phyloP scores from a whole-genome alignment of 139 green algal genomes.

The Closterium sp. region DNA sequence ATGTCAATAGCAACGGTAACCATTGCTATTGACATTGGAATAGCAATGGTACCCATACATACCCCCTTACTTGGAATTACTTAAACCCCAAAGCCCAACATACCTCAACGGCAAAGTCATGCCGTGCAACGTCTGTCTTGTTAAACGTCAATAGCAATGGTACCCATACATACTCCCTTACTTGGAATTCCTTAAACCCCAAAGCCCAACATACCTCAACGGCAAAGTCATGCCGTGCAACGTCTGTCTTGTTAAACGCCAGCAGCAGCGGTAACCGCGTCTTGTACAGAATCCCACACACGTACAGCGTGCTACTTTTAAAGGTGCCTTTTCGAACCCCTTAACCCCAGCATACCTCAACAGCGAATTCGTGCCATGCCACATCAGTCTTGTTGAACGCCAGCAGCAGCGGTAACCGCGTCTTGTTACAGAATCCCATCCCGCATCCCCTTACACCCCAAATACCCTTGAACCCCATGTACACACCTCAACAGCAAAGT shows the following conservation, averaged over 20 bases:
- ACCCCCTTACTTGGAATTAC: too few relatives aligned
- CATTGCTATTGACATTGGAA: too few relatives aligned
- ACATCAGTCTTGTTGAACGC: conserved; percentile 99
- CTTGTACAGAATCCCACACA: conserved; percentile 98
- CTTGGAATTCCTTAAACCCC: too few relatives aligned
- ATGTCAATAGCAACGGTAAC: conserved; percentile 82
- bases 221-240: conserved; percentile 67
- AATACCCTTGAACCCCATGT: too few relatives aligned
- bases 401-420: conserved; percentile 89
- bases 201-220: too few relatives aligned
- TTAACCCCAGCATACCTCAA: too few relatives aligned
- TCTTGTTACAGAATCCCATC: conserved; percentile 94
- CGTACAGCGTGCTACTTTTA: conserved; percentile 99
- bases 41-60: too few relatives aligned
- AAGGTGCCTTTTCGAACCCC: too few relatives aligned
- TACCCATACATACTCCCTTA: too few relatives aligned
- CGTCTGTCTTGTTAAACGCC: conserved; percentile 98
- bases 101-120: not conserved
- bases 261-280: conserved; percentile 92
- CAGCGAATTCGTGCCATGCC: conserved; percentile 63
- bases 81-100: conserved; percentile 65
- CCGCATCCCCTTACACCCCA: conserved; percentile 64
- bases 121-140: too few relatives aligned
- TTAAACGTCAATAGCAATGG: too few relatives aligned
- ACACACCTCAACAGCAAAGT: too few relatives aligned